A percentile compares a stretch with the other conserved stretches of the same genome.
phyloP scores from a whole-genome alignment of 805 yeast species.

The Wickerhamiella brachini region DNA sequence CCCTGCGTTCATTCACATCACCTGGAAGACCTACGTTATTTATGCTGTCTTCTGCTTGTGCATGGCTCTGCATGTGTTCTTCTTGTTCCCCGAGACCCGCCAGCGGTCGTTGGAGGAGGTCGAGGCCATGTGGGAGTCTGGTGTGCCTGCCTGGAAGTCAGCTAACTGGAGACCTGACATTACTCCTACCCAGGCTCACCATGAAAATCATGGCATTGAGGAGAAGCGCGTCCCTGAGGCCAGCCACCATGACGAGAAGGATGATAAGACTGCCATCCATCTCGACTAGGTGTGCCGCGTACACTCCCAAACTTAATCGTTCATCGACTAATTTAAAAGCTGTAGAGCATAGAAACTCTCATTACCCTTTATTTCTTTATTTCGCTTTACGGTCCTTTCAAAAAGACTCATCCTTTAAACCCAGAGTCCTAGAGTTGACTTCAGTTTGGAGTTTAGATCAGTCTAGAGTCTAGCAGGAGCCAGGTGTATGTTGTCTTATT shows the following conservation, averaged over 20 bases:
- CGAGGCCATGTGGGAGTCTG: constrained; percentile 38
- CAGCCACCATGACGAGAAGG: constrained; percentile 8
- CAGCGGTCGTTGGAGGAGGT: constrained; percentile 56
- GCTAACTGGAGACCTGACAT: constrained; percentile 7
- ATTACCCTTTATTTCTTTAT: not conserved
- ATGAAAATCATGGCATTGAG: not conserved
- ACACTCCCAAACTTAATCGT: not conserved
- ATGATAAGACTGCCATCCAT: not conserved
- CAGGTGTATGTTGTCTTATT: too few species aligned
- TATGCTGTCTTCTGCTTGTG: constrained; percentile 60
- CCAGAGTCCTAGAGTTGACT: too few species aligned
- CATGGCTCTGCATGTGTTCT: constrained; percentile 42
- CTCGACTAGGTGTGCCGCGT: not conserved
- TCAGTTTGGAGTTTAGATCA: too few species aligned
- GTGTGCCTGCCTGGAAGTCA: constrained; percentile 15
- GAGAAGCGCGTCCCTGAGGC: constrained; percentile 4
- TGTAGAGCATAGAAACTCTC: not conserved
- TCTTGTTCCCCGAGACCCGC: constrained; percentile 50
- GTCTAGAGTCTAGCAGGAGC: too few species aligned
- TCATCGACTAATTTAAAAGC: not conserved
- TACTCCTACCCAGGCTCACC: not conserved
- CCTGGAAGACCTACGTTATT: constrained; percentile 50
- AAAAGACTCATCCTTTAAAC: too few species aligned
- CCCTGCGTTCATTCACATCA: constrained; percentile 58
- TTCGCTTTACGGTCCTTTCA: too few species aligned